These are phyloP conservation scores for Apophysomyces trapeziformis DNA, from an alignment of 371 early-diverging fungal genomes.

Conservation along the genomic window DNA sequence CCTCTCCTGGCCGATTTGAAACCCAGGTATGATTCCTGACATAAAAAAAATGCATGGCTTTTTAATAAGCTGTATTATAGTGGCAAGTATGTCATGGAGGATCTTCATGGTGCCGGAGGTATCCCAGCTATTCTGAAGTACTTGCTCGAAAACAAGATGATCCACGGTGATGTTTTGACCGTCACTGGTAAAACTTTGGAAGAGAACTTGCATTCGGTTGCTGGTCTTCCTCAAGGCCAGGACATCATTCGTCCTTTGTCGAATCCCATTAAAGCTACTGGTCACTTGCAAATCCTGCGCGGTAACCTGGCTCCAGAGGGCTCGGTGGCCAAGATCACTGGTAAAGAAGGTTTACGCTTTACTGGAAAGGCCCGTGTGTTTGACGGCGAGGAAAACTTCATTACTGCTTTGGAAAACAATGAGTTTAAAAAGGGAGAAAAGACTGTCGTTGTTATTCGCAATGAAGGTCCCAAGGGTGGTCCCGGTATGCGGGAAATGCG, in stretches of 20 bases:
- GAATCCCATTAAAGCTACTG: constrained; percentile 90
- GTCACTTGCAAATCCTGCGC: constrained; percentile 91
- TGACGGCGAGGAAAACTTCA: constrained; percentile 90
- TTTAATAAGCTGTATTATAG: constrained; percentile 17
- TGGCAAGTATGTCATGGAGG: constrained; percentile 91
- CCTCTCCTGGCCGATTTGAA: constrained; percentile 97
- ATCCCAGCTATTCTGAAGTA: constrained; percentile 89
- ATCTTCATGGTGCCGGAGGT: constrained; percentile 82
- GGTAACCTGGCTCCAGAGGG: constrained; percentile 98
- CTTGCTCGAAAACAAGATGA: constrained; percentile 70
- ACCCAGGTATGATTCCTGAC: constrained; percentile 60
- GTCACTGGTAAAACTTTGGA: constrained; percentile 88
- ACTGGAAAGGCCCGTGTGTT: constrained; percentile 88
- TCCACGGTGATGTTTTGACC: constrained; percentile 82
- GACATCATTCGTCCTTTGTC: constrained; percentile 85
- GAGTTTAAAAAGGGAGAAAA: constrained; percentile 79
- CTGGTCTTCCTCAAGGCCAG: constrained; percentile 77
- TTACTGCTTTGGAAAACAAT: constrained; percentile 80
- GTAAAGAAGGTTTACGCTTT: constrained; percentile 93
- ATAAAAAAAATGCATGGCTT: background rate
- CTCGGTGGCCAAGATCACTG: constrained; percentile 98
- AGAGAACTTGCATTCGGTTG: constrained; percentile 75
- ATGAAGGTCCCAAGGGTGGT: constrained; percentile 90
- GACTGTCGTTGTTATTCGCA: constrained; percentile 78
- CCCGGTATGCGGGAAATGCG: constrained; percentile 94